Percentiles rank a stretch among this genome's conserved stretches.
Conservation (phyloP, 2,329 filamentous ascomycete species). For the Cercospora sp. region DNA sequence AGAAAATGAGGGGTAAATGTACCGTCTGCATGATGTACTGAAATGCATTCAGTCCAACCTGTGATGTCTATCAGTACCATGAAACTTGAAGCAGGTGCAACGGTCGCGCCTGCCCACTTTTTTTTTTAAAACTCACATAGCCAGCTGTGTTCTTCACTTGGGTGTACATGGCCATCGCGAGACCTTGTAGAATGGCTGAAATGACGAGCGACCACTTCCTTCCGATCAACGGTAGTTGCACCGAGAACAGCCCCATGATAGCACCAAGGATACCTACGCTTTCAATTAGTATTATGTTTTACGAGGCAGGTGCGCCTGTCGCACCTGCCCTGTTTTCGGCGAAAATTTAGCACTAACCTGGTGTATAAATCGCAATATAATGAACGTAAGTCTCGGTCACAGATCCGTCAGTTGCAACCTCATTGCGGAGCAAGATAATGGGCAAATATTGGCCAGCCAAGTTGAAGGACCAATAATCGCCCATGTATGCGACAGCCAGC, state of each 20-base stretch:
- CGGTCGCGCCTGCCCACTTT: no score
- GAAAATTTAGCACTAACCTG: constrained; percentile 39
- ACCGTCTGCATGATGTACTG: constrained; percentile 56
- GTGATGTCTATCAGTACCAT: no score
- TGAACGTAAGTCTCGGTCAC: constrained; percentile 50
- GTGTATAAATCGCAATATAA: constrained; percentile 57
- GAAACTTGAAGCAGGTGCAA: no score
- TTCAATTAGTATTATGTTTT: neutral
- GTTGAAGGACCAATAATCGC: constrained; percentile 54
- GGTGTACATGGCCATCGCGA: constrained; percentile 49
- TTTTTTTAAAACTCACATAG: constrained; percentile 44
- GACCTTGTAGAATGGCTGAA: constrained; percentile 46
- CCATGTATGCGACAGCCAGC: constrained; percentile 54
- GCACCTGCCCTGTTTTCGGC: no score
- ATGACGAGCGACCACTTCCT: constrained; percentile 51
- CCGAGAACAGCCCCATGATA: constrained; percentile 52
- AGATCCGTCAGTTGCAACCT: constrained; percentile 2
- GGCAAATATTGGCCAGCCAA: constrained; percentile 52
- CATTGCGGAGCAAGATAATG: constrained; percentile 46
- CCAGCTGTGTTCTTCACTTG: constrained; percentile 48
- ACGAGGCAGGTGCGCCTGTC: neutral
- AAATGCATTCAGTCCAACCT: constrained; percentile 45
- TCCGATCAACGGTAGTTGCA: constrained; percentile 47
- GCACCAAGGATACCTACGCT: constrained; percentile 47
- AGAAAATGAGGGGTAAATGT: constrained; percentile 12